phyloP scores from a whole-genome alignment of 2,329 filamentous ascomycete genomes.

The Colletotrichum australisinense region DNA sequence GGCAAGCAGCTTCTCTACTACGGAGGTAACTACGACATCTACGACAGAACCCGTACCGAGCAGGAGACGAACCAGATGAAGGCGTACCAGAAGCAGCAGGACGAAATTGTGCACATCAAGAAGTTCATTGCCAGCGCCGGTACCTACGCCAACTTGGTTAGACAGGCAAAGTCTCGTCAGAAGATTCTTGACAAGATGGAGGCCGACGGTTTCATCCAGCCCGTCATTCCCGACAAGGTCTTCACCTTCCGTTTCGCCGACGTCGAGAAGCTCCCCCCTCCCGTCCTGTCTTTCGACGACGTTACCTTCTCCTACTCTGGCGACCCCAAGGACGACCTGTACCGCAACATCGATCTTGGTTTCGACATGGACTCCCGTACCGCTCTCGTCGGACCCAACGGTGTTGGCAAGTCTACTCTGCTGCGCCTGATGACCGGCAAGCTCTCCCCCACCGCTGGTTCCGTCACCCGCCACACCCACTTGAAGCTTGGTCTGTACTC shows the following conservation, averaged over 20 bases:
- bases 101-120: slow-evolving; percentile 99
- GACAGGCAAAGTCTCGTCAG: slow-evolving; percentile 98
- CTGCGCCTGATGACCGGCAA: slow-evolving; percentile 97
- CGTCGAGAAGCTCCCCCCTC: slow-evolving; percentile 98
- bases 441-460: slow-evolving; percentile 84
- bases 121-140: slow-evolving; percentile 99
- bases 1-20: slow-evolving; percentile 92
- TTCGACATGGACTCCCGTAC: slow-evolving; percentile 99
- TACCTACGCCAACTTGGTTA: slow-evolving; percentile 99
- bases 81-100: slow-evolving; percentile 98
- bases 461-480: slow-evolving; percentile 93
- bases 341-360: slow-evolving; percentile 96
- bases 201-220: slow-evolving; percentile 97
- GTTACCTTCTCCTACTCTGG: slow-evolving; percentile 99
- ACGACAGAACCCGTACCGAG: slow-evolving; percentile 93
- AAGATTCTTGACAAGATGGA: slow-evolving; percentile 99
- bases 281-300: slow-evolving; percentile 94
- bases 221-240: slow-evolving; percentile 84
- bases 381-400: slow-evolving; percentile 96
- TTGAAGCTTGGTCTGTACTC: slow-evolving; percentile 98
- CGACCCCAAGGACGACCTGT: slow-evolving; percentile 88
- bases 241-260: slow-evolving; percentile 99
- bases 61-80: slow-evolving; percentile 99
- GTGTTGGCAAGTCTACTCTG: slow-evolving; percentile 98
- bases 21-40: slow-evolving; percentile 99